phyloP scores from a whole-genome alignment of 73 alveolate genomes.

The Uronychia binucleata region DNA sequence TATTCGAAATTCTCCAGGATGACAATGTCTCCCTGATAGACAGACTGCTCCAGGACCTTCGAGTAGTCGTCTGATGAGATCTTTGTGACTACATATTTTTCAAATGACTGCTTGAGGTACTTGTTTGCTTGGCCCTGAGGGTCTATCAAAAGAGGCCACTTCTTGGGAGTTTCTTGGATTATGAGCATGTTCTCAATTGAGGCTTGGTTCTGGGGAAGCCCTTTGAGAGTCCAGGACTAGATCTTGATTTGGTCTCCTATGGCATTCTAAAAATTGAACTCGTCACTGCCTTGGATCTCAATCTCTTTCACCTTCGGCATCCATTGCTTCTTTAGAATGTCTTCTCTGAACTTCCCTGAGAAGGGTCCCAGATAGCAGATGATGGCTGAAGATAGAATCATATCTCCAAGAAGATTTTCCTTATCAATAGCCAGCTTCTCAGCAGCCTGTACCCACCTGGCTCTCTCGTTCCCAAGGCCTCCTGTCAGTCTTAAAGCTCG shows the following conservation, averaged over 20 bases:
- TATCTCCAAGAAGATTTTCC: slow-evolving; percentile 91
- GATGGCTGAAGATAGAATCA: slow-evolving; percentile 88
- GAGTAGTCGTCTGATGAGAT: slow-evolving; percentile 59
- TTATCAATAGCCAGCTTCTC: slow-evolving; percentile 80
- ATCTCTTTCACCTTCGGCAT: slow-evolving; percentile 65
- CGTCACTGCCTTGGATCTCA: slow-evolving; percentile 79
- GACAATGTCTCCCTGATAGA: slow-evolving; percentile 69
- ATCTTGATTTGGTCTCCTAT: slow-evolving; percentile 85
- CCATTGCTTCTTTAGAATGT: slow-evolving; percentile 74
- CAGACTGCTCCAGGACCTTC: slow-evolving; percentile 70
- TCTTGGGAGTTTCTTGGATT: slow-evolving; percentile 77
- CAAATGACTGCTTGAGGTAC: slow-evolving; percentile 72
- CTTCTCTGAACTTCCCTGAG: slow-evolving; percentile 86
- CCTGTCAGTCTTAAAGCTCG: slow-evolving; percentile 88
- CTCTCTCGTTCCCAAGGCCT: slow-evolving; percentile 88
- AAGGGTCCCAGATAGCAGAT: slow-evolving; percentile 95
- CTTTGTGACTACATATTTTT: slow-evolving; percentile 70
- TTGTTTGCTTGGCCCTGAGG: slow-evolving; percentile 96
- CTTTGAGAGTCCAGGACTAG: slow-evolving; percentile 90
- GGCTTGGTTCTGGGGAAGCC: slow-evolving; percentile 92
- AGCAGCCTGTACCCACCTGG: slow-evolving; percentile 88
- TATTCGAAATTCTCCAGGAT: slow-evolving; percentile 75
- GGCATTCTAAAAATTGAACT: slow-evolving; percentile 73
- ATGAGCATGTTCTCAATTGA: slow-evolving; percentile 94
- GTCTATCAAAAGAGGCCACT: slow-evolving; percentile 94